These are phyloP conservation scores for Leavenworthia alabamica DNA, from an alignment of 345 rosid genomes.

Conservation along the genomic window DNA sequence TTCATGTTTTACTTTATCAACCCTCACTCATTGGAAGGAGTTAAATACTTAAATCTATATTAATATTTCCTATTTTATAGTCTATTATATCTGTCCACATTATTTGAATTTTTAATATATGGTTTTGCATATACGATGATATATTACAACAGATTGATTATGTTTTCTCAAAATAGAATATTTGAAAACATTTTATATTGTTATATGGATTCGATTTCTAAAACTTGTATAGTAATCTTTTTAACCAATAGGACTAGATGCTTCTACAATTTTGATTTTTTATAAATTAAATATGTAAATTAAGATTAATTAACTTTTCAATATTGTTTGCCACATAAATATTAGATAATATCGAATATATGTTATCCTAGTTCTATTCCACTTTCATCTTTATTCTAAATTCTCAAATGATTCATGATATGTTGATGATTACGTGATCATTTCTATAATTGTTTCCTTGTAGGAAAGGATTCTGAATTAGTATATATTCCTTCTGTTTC, in stretches of 20 bases:
- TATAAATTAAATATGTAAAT: not conserved
- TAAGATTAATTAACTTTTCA: not conserved
- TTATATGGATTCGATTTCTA: too few relatives aligned
- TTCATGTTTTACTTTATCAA: not conserved
- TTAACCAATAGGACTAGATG: too few relatives aligned
- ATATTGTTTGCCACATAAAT: not conserved
- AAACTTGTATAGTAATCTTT: too few relatives aligned
- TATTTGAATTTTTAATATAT: too few relatives aligned
- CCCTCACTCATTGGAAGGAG: not conserved
- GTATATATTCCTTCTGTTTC: too few relatives aligned
- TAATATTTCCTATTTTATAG: too few relatives aligned
- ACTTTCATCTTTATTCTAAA: slow-evolving; percentile 12
- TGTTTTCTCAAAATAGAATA: too few relatives aligned
- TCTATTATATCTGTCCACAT: too few relatives aligned
- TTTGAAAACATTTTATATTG: too few relatives aligned
- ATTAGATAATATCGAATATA: slow-evolving; percentile 6
- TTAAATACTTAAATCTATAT: not conserved
- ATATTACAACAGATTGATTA: too few relatives aligned
- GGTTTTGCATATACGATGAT: too few relatives aligned
- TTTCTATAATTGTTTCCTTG: not conserved
- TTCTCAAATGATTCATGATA: not conserved
- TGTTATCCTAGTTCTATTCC: slow-evolving; percentile 20
- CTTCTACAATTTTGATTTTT: too few relatives aligned
- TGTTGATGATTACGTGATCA: slow-evolving; percentile 5
- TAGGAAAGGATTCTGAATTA: not conserved